A percentile compares a stretch with the other conserved stretches of the same genome.
These are phyloP conservation scores for Claviceps pusilla DNA, from an alignment of 2,329 filamentous ascomycete species.

Conservation along the genomic window DNA sequence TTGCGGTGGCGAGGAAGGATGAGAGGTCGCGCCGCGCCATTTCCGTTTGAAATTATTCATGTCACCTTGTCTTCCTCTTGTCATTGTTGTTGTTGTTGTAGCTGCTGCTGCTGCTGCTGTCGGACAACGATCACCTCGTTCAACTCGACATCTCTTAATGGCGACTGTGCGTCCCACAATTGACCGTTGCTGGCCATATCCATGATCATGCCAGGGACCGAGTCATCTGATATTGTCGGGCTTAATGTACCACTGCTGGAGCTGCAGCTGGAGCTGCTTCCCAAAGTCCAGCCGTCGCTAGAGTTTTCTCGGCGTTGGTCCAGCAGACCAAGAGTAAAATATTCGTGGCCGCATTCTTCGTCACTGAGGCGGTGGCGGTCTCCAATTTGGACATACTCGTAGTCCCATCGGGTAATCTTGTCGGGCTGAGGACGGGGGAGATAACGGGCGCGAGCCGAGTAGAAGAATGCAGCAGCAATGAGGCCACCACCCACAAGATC, in stretches of 20 bases:
- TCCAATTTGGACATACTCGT: constrained; percentile 81
- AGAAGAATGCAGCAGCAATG: constrained; percentile 64
- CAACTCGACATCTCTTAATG: constrained; percentile 28
- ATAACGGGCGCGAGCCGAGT: constrained; percentile 65
- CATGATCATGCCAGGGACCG: constrained; percentile 19
- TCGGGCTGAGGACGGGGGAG: constrained; percentile 68
- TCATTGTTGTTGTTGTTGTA: not conserved
- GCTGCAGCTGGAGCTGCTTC: constrained; percentile 56
- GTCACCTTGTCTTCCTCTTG: not conserved
- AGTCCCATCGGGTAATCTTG: constrained; percentile 85
- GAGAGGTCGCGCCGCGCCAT: not conserved
- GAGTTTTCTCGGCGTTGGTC: constrained; percentile 32
- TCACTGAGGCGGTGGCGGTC: constrained; percentile 34
- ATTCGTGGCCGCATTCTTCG: constrained; percentile 32
- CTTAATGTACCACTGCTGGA: constrained; percentile 35
- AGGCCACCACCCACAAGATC: constrained; percentile 79
- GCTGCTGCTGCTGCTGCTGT: constrained; percentile 11
- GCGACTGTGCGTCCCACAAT: constrained; percentile 22
- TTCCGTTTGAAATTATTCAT: not conserved
- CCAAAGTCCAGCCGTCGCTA: constrained; percentile 81
- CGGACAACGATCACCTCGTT: constrained; percentile 30
- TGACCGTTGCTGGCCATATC: constrained; percentile 23
- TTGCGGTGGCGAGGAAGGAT: not conserved
- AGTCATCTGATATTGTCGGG: constrained; percentile 32
- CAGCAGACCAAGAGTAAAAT: constrained; percentile 32